Percentiles rank a stretch among this genome's conserved stretches.
Conservation (phyloP, 495 filamentous ascomycete genomes). For the Penicillium chermesinum region DNA sequence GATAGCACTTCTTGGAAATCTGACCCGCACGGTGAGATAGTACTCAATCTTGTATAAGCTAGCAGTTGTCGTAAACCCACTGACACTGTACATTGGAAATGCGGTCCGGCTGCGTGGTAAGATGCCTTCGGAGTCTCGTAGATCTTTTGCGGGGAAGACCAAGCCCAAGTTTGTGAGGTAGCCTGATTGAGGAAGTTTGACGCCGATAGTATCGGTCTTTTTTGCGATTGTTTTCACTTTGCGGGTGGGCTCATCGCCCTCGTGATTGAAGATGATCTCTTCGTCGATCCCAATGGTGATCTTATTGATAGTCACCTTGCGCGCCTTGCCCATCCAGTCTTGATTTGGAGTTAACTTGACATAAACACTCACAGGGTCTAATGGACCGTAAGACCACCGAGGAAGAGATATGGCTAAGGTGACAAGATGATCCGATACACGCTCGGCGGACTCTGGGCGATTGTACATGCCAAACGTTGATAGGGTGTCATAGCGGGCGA, state of each 20-base stretch:
- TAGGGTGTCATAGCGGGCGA: constrained; percentile 88
- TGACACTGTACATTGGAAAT: constrained; percentile 85
- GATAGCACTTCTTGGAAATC: constrained; percentile 11
- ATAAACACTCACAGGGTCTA: constrained; percentile 93
- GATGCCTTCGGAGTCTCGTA: constrained; percentile 82
- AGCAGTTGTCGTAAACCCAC: constrained; percentile 88
- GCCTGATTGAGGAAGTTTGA: constrained; percentile 79
- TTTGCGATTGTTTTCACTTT: constrained; percentile 84
- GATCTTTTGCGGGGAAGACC: constrained; percentile 85
- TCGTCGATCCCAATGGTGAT: constrained; percentile 94
- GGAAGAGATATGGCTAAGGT: constrained; percentile 87
- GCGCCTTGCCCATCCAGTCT: constrained; percentile 84
- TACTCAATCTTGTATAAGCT: constrained; percentile 98
- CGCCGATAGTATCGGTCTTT: constrained; percentile 72
- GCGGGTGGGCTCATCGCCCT: constrained; percentile 92
- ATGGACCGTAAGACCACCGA: constrained; percentile 91
- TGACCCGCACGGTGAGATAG: constrained; percentile 87
- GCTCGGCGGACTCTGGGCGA: constrained; percentile 80
- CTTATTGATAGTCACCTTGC: constrained; percentile 87
- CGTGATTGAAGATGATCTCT: constrained; percentile 94
- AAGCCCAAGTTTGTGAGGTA: constrained; percentile 88
- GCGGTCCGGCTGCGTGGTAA: constrained; percentile 76
- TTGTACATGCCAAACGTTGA: constrained; percentile 99
- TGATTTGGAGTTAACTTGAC: constrained; percentile 89
- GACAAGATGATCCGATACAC: constrained; percentile 83